Evolutionary conservation across 208 protist genomes (phyloP).

Genomic region (Trichomonas vaginalis): DNA sequence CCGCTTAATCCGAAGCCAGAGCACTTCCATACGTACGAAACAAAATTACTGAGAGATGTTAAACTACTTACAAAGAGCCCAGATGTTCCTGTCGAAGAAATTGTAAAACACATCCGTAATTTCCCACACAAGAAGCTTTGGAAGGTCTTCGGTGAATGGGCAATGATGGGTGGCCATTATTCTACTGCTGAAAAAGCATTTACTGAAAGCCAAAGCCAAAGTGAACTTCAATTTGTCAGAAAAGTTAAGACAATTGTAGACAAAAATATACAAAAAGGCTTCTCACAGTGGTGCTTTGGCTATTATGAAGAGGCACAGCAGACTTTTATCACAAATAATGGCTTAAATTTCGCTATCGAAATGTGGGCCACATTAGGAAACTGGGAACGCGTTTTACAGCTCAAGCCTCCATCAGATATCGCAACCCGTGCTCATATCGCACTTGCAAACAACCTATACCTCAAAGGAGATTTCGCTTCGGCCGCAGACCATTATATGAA

Average conservation of each 20-base stretch:
- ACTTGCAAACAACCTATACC: background rate
- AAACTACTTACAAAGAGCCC: background rate
- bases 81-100: background rate
- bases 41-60: background rate
- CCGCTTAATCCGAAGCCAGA: background rate
- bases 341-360: background rate
- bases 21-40: background rate
- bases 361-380: background rate
- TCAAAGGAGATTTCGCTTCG: background rate
- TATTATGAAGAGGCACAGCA: background rate
- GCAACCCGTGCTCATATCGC: background rate
- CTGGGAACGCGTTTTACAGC: background rate
- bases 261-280: background rate
- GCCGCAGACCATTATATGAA: background rate
- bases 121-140: background rate
- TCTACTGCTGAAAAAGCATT: background rate
- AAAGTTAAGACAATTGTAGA: background rate
- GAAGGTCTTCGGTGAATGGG: background rate
- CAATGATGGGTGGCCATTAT: background rate
- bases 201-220: background rate
- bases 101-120: background rate
- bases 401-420: background rate
- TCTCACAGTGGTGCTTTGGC: background rate
- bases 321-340: background rate
- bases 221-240: background rate